Evolutionary conservation across 495 filamentous ascomycete species (phyloP).

Genomic region (Thermothielavioides terrestris): DNA sequence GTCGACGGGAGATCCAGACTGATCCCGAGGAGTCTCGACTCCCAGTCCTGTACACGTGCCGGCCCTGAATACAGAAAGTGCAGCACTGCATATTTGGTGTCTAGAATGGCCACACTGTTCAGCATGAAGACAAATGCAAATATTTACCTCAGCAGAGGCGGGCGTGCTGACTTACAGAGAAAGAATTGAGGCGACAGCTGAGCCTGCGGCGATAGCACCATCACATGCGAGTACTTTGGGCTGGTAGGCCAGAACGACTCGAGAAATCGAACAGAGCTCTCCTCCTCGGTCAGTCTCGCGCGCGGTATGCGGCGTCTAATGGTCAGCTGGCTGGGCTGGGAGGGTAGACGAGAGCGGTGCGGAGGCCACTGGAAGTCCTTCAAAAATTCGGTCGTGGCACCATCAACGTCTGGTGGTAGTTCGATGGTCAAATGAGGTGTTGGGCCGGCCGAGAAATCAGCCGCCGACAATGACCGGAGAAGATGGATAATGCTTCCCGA

Average conservation of each 20-base stretch:
- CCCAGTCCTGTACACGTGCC: conserved; percentile 32
- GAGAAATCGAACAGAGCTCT: conserved; percentile 61
- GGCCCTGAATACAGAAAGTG: conserved; percentile 62
- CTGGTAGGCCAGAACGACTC: conserved; percentile 74
- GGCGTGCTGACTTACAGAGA: conserved; percentile 62
- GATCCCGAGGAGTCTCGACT: conserved; percentile 56
- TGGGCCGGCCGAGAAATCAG: conserved; percentile 60
- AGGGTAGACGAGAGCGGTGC: conserved; percentile 25
- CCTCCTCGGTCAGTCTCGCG: conserved; percentile 44
- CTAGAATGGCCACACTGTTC: conserved; percentile 11
- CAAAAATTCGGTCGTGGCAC: conserved; percentile 50
- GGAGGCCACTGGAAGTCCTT: conserved; percentile 58
- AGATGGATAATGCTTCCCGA: conserved; percentile 66
- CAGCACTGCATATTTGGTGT: conserved; percentile 60
- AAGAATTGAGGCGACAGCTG: conserved; percentile 69
- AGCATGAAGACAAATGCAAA: background rate
- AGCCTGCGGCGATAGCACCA: conserved; percentile 67
- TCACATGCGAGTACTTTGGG: conserved; percentile 54
- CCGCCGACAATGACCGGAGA: conserved; percentile 58
- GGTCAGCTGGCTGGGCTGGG: conserved; percentile 43
- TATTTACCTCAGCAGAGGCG: too few relatives aligned
- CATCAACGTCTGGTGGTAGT: conserved; percentile 58
- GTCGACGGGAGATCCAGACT: conserved; percentile 63
- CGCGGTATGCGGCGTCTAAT: conserved; percentile 62
- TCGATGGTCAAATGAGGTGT: conserved; percentile 71